Conservation (phyloP, 2,329 filamentous ascomycete species). For the Celoporthe dispersa region DNA sequence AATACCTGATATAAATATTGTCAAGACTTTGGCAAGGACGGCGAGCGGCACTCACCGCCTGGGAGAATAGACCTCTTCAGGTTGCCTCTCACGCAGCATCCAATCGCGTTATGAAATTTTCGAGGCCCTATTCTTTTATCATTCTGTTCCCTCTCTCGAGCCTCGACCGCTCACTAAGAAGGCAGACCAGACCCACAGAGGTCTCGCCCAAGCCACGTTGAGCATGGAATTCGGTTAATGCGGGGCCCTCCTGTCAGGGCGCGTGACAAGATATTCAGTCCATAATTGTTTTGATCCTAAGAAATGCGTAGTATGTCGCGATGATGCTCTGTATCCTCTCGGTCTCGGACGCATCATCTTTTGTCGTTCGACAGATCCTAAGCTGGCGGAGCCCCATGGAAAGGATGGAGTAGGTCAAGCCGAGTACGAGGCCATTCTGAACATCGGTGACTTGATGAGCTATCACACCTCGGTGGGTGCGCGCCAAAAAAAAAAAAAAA, state of each 20-base stretch:
- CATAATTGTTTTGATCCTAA: no score
- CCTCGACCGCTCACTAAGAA: neutral
- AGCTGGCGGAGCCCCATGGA: no score
- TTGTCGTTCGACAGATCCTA: no score
- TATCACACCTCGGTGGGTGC: no score
- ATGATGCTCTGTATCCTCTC: no score
- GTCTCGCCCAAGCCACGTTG: neutral
- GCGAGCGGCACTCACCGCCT: neutral
- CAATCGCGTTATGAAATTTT: neutral
- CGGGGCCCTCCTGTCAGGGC: neutral
- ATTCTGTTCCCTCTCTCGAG: neutral
- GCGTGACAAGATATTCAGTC: neutral
- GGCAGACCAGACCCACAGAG: neutral
- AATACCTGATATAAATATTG: neutral
- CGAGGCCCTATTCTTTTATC: neutral
- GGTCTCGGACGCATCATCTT: no score
- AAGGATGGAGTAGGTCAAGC: no score
- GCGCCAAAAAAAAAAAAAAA: no score
- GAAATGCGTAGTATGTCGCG: no score
- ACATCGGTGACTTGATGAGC: no score
- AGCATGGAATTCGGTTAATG: neutral
- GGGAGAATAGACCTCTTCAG: neutral
- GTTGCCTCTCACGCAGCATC: neutral
- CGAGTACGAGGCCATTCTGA: no score
- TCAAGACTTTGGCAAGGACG: neutral